phyloP scores from a whole-genome alignment of 2,329 filamentous ascomycete genomes.

The Oidium heveae region DNA sequence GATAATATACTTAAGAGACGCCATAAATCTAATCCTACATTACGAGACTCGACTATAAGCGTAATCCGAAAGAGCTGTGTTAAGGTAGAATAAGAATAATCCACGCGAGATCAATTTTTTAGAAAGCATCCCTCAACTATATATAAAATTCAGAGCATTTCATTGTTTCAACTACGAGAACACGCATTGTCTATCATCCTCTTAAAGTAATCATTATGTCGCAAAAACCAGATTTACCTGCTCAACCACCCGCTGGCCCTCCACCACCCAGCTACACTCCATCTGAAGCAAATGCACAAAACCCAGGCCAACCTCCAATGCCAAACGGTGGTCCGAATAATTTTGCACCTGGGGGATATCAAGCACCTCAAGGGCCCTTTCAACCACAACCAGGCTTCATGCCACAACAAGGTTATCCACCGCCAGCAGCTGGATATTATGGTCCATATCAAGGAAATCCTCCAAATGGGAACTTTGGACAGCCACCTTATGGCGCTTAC shows the following conservation, averaged over 20 bases:
- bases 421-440: conserved; percentile 4
- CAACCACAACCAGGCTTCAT: conserved; percentile 1
- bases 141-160: too few species aligned
- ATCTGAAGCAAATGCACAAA: neutral
- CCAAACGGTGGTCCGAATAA: neutral
- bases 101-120: too few species aligned
- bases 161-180: too few species aligned
- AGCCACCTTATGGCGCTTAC: conserved; percentile 4
- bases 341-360: neutral
- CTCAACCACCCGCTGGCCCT: neutral
- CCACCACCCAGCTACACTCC: neutral
- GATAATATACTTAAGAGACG: too few species aligned
- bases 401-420: neutral
- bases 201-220: neutral
- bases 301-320: too few species aligned
- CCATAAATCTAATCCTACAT: too few species aligned
- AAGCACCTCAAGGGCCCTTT: too few species aligned
- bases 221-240: neutral
- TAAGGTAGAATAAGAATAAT: too few species aligned
- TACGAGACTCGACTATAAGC: too few species aligned
- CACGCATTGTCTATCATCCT: too few species aligned
- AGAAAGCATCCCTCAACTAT: too few species aligned
- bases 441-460: conserved; percentile 4
- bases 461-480: conserved; percentile 1
- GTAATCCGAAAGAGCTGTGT: too few species aligned